These are phyloP conservation scores for Aspergillus fructus DNA, from an alignment of 2,329 filamentous ascomycete genomes.

Conservation along the genomic window DNA sequence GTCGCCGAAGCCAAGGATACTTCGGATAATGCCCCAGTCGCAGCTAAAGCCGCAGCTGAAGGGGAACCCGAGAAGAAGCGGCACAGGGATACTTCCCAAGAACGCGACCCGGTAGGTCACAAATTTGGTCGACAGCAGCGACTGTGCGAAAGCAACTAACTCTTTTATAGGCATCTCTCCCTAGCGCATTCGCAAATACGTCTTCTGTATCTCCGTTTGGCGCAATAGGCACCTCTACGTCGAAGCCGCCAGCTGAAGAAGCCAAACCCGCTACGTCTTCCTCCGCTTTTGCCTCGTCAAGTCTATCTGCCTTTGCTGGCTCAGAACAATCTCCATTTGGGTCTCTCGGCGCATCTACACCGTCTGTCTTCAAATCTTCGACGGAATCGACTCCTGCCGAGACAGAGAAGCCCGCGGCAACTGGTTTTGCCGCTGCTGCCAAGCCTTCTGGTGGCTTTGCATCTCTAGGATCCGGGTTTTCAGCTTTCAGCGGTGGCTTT, in stretches of 20 bases:
- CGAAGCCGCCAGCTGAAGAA: conserved; percentile 20
- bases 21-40: conserved; percentile 11
- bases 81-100: conserved; percentile 43
- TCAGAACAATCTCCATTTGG: conserved; percentile 65
- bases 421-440: conserved; percentile 33
- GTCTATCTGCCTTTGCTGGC: conserved; percentile 65
- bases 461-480: conserved; percentile 36
- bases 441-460: conserved; percentile 41
- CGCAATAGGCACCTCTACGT: conserved; percentile 30
- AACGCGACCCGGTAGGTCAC: conserved; percentile 30
- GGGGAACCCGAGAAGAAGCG: conserved; percentile 45
- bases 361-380: conserved; percentile 44
- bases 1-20: conserved; percentile 19
- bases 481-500: conserved; percentile 49
- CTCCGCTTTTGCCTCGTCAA: conserved; percentile 67
- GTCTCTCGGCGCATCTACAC: conserved; percentile 48
- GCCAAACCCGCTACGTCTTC: conserved; percentile 48
- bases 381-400: conserved; percentile 20
- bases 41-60: conserved; percentile 19
- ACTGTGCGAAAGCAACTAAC: neutral
- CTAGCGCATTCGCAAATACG: conserved; percentile 45
- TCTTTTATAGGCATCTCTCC: conserved; percentile 27
- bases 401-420: conserved; percentile 21
- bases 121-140: neutral
- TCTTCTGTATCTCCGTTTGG: conserved; percentile 48